Conservation (phyloP, 2,329 filamentous ascomycete species). For the Phyllachora maydis region DNA sequence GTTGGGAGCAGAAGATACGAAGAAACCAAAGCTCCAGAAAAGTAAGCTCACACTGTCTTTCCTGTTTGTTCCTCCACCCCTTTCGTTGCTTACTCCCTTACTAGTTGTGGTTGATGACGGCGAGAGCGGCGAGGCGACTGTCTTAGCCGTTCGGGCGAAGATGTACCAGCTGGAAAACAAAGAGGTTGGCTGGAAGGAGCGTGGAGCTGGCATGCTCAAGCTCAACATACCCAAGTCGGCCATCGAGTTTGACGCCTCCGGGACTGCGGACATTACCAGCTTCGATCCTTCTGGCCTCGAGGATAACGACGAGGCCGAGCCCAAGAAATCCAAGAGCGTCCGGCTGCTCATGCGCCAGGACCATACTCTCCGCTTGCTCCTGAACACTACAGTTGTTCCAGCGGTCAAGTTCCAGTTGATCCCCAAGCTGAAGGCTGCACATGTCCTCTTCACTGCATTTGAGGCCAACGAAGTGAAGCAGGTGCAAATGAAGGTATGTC, state of each 20-base stretch:
- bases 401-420: slow-evolving; percentile 64
- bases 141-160: slow-evolving; percentile 61
- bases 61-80: too few species aligned
- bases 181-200: slow-evolving; percentile 67
- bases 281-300: slow-evolving; percentile 34
- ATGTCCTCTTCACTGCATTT: slow-evolving; percentile 45
- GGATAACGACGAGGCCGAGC: slow-evolving; percentile 17
- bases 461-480: slow-evolving; percentile 32
- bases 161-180: slow-evolving; percentile 66
- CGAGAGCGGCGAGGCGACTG: slow-evolving; percentile 61
- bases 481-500: slow-evolving; percentile 39
- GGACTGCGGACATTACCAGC: slow-evolving; percentile 23
- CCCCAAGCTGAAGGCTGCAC: slow-evolving; percentile 49
- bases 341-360: slow-evolving; percentile 84
- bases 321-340: too few species aligned
- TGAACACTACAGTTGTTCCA: slow-evolving; percentile 67
- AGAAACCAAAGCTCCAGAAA: slow-evolving; percentile 45
- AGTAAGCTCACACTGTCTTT: slow-evolving; percentile 27
- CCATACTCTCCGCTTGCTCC: slow-evolving; percentile 65
- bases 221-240: slow-evolving; percentile 50
- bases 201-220: slow-evolving; percentile 66
- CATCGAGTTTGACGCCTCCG: slow-evolving; percentile 31
- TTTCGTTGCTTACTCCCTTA: too few species aligned
- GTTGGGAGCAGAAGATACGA: slow-evolving; percentile 33
- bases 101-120: slow-evolving; percentile 60